These are phyloP conservation scores for Wickerhamomyces chambardii DNA, from an alignment of 805 yeast genomes.

Conservation along the genomic window DNA sequence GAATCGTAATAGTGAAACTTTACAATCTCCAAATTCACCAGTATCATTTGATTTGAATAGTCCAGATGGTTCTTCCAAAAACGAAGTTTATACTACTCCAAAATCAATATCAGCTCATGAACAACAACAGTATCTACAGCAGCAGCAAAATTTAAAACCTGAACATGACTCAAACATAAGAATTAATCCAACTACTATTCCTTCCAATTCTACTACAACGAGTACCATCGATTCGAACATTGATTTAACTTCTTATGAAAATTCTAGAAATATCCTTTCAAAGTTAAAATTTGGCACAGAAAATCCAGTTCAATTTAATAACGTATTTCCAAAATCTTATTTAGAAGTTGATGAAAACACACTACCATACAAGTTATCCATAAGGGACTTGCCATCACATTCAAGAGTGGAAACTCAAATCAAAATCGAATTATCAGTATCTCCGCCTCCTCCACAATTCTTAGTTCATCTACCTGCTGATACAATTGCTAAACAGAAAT, in stretches of 20 bases:
- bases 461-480: constrained; percentile 79
- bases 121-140: neutral
- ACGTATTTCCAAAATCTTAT: constrained; percentile 17
- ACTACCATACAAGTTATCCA: constrained; percentile 35
- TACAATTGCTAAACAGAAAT: constrained; percentile 79
- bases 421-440: constrained; percentile 56
- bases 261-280: constrained; percentile 14
- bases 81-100: constrained; percentile 9
- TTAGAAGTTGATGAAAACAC: constrained; percentile 16
- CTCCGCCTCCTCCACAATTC: constrained; percentile 71
- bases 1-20: too few species aligned
- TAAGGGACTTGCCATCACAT: constrained; percentile 62
- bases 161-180: neutral
- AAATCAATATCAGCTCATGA: neutral
- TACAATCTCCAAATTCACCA: constrained; percentile 9
- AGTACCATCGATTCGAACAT: too few species aligned
- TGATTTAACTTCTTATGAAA: constrained; percentile 14
- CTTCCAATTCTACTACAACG: neutral
- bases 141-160: too few species aligned
- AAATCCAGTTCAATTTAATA: constrained; percentile 11
- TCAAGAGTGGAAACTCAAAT: constrained; percentile 97
- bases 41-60: constrained; percentile 3
- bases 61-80: constrained; percentile 2
- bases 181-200: neutral
- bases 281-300: constrained; percentile 18